Conservation (phyloP, 2,329 filamentous ascomycete species). For the Clarireedia monteithiana region DNA sequence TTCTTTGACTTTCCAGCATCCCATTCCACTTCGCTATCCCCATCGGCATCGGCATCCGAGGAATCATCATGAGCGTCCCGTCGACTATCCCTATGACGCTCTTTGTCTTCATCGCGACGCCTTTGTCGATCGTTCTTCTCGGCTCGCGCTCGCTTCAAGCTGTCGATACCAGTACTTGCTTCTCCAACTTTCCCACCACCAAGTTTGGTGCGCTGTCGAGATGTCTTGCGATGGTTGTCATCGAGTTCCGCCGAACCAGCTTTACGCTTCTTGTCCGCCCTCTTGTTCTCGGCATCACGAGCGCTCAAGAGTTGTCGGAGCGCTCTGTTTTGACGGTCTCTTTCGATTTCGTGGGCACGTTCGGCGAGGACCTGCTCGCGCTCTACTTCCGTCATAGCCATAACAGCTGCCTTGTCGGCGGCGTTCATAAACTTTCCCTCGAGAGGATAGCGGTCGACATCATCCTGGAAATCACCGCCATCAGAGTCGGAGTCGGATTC, state of each 20-base stretch:
- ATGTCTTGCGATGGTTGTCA: constrained; percentile 66
- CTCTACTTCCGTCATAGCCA: constrained; percentile 82
- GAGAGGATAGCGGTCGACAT: constrained; percentile 68
- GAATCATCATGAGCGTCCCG: constrained; percentile 41
- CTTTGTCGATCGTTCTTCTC: constrained; percentile 59
- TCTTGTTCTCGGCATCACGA: constrained; percentile 55
- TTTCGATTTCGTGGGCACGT: constrained; percentile 74
- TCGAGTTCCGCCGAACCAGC: constrained; percentile 72
- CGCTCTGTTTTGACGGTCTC: constrained; percentile 72
- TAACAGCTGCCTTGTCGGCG: constrained; percentile 69
- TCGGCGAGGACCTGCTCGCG: constrained; percentile 86
- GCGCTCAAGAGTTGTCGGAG: constrained; percentile 68
- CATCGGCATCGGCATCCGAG: constrained; percentile 56
- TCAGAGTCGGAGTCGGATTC: constrained; percentile 77
- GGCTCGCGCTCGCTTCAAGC: constrained; percentile 51
- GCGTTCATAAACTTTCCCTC: constrained; percentile 77
- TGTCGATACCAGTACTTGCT: constrained; percentile 66
- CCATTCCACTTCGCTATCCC: constrained; percentile 76
- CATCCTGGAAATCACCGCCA: constrained; percentile 40
- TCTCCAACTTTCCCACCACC: constrained; percentile 61
- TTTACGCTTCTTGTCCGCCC: constrained; percentile 61
- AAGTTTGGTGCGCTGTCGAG: constrained; percentile 61
- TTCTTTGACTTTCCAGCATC: constrained; percentile 46
- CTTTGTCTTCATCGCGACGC: constrained; percentile 53
- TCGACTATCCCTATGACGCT: constrained; percentile 41